Percentiles rank a stretch among this genome's conserved stretches.
Evolutionary conservation across 495 filamentous ascomycete species (phyloP).

Genomic region (Penicillium parvum): DNA sequence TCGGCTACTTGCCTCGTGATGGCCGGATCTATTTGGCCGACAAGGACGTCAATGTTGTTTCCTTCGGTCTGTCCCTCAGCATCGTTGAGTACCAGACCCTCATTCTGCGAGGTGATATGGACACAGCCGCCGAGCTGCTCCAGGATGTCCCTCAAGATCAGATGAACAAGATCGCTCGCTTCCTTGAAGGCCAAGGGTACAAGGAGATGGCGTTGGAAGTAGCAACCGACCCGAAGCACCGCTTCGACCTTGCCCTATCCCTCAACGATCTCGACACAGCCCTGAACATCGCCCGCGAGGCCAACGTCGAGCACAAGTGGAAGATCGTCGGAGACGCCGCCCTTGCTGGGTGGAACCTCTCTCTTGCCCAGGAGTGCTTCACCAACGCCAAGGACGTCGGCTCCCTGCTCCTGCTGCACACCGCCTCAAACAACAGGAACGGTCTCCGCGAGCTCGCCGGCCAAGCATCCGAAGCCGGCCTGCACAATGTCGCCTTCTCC

Average conservation of each 20-base stretch:
- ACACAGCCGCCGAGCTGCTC: constrained; percentile 81
- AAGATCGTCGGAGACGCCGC: constrained; percentile 93
- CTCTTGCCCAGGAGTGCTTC: constrained; percentile 90
- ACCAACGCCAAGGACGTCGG: constrained; percentile 82
- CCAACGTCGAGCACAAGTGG: constrained; percentile 94
- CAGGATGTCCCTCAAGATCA: constrained; percentile 79
- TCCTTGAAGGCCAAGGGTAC: constrained; percentile 95
- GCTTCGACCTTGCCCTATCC: constrained; percentile 86
- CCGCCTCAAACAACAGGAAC: constrained; percentile 68
- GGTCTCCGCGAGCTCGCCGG: constrained; percentile 67
- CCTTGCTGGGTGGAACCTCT: constrained; percentile 77
- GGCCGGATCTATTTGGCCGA: constrained; percentile 89
- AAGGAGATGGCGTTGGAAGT: constrained; percentile 94
- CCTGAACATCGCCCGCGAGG: constrained; percentile 73
- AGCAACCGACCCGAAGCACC: constrained; percentile 94
- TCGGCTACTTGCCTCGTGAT: constrained; percentile 93
- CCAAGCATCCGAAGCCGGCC: constrained; percentile 69
- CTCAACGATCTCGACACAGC: constrained; percentile 82
- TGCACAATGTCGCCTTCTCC: constrained; percentile 89
- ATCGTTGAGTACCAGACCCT: constrained; percentile 97
- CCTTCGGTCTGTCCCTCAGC: constrained; percentile 86
- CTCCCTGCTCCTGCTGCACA: constrained; percentile 80
- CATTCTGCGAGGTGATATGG: constrained; percentile 92
- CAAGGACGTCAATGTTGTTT: constrained; percentile 88
- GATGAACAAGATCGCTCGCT: constrained; percentile 95